These are phyloP conservation scores for Parathielavia appendiculata DNA, from an alignment of 495 filamentous ascomycete species.

Conservation along the genomic window DNA sequence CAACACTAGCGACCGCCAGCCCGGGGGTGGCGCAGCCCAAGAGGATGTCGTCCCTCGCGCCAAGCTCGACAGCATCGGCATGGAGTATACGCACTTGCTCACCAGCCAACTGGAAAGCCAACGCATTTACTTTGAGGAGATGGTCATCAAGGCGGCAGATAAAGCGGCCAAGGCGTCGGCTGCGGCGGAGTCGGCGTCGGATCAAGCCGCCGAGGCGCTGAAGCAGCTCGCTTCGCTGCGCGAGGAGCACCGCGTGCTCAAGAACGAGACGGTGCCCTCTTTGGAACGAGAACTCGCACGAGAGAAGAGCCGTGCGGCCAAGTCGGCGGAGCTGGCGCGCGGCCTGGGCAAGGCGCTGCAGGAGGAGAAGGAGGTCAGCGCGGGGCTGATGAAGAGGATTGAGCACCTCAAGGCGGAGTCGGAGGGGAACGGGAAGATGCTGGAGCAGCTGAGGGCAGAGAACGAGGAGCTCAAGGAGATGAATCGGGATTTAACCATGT, in stretches of 20 bases:
- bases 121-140: slow-evolving; percentile 88
- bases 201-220: slow-evolving; percentile 48
- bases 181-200: slow-evolving; percentile 57
- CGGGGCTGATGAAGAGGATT: slow-evolving; percentile 71
- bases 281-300: slow-evolving; percentile 69
- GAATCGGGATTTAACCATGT: slow-evolving; percentile 87
- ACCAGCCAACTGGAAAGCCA: slow-evolving; percentile 89
- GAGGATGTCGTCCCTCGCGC: slow-evolving; percentile 75
- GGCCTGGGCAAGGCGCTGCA: slow-evolving; percentile 69
- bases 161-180: slow-evolving; percentile 74
- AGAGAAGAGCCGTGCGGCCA: slow-evolving; percentile 59
- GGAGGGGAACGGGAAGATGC: slow-evolving; percentile 48
- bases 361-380: slow-evolving; percentile 83
- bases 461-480: slow-evolving; percentile 67
- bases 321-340: slow-evolving; percentile 69
- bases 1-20: slow-evolving; percentile 9
- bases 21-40: slow-evolving; percentile 3
- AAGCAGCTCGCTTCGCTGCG: slow-evolving; percentile 48
- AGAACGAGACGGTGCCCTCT: slow-evolving; percentile 52
- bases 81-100: slow-evolving; percentile 91
- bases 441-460: slow-evolving; percentile 51
- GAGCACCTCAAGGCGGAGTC: slow-evolving; percentile 58
- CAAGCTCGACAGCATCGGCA: slow-evolving; percentile 86
- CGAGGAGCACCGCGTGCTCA: slow-evolving; percentile 51
- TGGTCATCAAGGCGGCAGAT: slow-evolving; percentile 84